phyloP scores from a whole-genome alignment of 2,329 filamentous ascomycete species.

The Verticillium albo-atrum region DNA sequence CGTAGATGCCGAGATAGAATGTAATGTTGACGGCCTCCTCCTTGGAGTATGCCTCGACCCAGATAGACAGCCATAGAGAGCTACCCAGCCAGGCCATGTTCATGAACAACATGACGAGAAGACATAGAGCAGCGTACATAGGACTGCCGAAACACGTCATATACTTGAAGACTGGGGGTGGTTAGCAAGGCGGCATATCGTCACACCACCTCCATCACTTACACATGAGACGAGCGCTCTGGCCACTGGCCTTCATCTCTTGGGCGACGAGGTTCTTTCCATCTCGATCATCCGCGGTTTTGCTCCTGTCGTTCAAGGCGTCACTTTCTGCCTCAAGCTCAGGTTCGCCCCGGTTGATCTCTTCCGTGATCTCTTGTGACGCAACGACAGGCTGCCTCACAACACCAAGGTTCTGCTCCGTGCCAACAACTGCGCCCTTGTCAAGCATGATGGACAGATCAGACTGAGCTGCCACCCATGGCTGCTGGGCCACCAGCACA shows the following conservation, averaged over 20 bases:
- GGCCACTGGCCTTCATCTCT: conserved; percentile 42
- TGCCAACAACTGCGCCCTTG: conserved; percentile 34
- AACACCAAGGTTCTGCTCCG: conserved; percentile 41
- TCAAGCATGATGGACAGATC: conserved; percentile 43
- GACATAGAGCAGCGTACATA: conserved; percentile 32
- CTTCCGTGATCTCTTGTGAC: conserved; percentile 30
- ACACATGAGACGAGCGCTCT: conserved; percentile 39
- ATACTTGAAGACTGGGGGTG: conserved; percentile 38
- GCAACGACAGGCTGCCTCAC: conserved; percentile 39
- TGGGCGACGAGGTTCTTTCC: conserved; percentile 40
- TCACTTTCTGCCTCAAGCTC: conserved; percentile 23
- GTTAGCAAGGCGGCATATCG: conserved; percentile 11
- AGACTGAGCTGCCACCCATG: conserved; percentile 47
- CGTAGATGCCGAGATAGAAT: conserved; percentile 52
- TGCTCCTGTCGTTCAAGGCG: conserved; percentile 23
- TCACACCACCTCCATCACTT: conserved; percentile 14
- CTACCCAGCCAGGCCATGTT: conserved; percentile 37
- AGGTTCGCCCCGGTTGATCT: conserved; percentile 24
- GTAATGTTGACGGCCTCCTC: conserved; percentile 36
- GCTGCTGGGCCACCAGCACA: conserved; percentile 53
- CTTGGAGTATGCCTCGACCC: conserved; percentile 47
- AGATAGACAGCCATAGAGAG: conserved; percentile 45
- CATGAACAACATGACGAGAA: conserved; percentile 33
- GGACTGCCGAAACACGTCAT: conserved; percentile 47
- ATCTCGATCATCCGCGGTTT: conserved; percentile 28